A percentile compares a stretch with the other conserved stretches of the same genome.
These are phyloP conservation scores for Lasiodiplodia theobromae DNA, from an alignment of 2,329 filamentous ascomycete genomes.

Conservation along the genomic window DNA sequence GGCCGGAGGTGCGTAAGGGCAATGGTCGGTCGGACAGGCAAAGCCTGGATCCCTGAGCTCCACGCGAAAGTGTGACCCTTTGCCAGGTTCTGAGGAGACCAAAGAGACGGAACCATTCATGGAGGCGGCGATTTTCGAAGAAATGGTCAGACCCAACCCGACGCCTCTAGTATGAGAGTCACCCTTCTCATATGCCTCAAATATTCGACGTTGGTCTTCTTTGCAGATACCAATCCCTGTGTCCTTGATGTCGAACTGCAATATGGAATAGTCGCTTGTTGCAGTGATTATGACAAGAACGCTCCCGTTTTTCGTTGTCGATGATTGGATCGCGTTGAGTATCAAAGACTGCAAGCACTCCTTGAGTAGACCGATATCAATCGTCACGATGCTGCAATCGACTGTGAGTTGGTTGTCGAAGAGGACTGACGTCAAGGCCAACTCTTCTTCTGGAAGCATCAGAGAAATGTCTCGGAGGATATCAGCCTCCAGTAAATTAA, in stretches of 20 bases:
- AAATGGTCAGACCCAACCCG: constrained; percentile 54
- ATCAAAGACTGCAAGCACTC: constrained; percentile 53
- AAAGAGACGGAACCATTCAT: constrained; percentile 50
- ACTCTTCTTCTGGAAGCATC: constrained; percentile 41
- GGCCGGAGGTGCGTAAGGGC: not conserved
- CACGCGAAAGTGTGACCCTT: constrained; percentile 53
- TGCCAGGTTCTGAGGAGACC: constrained; percentile 44
- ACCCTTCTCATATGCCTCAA: constrained; percentile 54
- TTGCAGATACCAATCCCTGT: constrained; percentile 51
- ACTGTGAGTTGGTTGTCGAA: constrained; percentile 43
- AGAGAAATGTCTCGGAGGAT: constrained; percentile 41
- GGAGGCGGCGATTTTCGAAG: constrained; percentile 50
- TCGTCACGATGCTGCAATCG: constrained; percentile 42
- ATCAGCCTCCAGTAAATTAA: constrained; percentile 43
- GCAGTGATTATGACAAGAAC: constrained; percentile 47
- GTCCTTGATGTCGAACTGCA: constrained; percentile 52
- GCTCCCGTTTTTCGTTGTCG: constrained; percentile 42
- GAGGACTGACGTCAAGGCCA: constrained; percentile 41
- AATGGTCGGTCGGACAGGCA: constrained; percentile 30
- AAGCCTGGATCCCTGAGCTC: constrained; percentile 40
- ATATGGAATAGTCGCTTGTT: constrained; percentile 40
- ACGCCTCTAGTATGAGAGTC: constrained; percentile 48
- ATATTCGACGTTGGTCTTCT: constrained; percentile 49
- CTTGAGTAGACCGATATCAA: constrained; percentile 51
- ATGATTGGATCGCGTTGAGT: constrained; percentile 53